Base-by-base conservation (phyloP, 768 basidiomycete genomes). In the Multifurca ochricompacta region DNA sequence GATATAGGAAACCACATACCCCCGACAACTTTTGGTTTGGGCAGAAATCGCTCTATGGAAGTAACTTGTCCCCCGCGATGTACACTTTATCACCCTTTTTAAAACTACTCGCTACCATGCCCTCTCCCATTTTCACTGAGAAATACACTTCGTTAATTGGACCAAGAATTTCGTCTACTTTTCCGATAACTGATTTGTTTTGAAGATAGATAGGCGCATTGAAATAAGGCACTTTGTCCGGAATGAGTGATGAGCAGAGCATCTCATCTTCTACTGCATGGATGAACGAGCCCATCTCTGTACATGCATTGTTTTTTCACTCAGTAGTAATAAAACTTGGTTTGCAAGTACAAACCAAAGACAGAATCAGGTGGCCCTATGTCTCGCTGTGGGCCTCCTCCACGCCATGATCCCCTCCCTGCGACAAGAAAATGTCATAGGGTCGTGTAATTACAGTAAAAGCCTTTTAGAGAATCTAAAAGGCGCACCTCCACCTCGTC, bases 141-240 rank as follows among this genome's bases (percentile, higher is more conserved):
- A 99, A 98, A 71, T 83, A 98, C 54, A 98, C 93, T 68, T 98
- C 92, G 67, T 96, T 99, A 69, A 99, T 94, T 14, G 96, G 95
- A 2, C 96, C 96, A n/a, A 99, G 80, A 62, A 99, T 98, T 71
- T 99, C 96, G 71, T 99, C 96, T 37, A 99, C 87, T 73, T 96
- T 97, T 58, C 96, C 95, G 58, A 98, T 91, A 61, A 82, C 77
- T 9, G 91, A 89, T 72, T 96, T 98, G 71, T 97, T 96, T 75
- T 91, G 85, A 48, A 98, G 80, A 70, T 95, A 98, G 67, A 98
- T 92, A 45, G 95, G 94, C 0, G 95, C 94, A 69, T 99, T 99
- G 80, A 99, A 99, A 71, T 93, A 95, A 0, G 96, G 96, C 25
- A 99, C 92, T 74, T 90, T 95, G 71, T 94, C 85, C 3, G 85